These are phyloP conservation scores for Agapanthus africanus DNA, from an alignment of 106 monocot species.

Conservation along the genomic window DNA sequence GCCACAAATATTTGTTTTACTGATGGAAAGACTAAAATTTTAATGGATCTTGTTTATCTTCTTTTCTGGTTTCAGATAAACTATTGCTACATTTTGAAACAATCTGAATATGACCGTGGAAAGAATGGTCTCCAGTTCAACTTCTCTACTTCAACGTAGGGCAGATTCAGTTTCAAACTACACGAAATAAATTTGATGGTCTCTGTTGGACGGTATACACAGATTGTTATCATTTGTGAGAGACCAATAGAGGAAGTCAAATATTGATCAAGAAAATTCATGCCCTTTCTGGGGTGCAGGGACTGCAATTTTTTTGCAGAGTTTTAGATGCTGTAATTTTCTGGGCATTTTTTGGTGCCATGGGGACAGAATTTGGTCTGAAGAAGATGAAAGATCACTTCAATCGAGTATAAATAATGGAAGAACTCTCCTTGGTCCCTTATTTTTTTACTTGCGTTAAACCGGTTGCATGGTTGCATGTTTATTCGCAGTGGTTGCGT, in stretches of 20 bases:
- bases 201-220: no score
- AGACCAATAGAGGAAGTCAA: no score
- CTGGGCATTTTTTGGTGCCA: neutral
- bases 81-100: conserved; percentile 79
- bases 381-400: neutral
- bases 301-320: neutral
- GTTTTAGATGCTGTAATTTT: neutral
- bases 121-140: conserved; percentile 88
- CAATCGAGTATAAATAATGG: neutral
- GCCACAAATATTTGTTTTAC: no score
- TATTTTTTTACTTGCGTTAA: neutral
- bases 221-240: no score
- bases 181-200: no score
- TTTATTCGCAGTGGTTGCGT: no score
- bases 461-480: neutral
- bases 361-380: neutral
- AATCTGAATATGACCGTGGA: conserved; percentile 60
- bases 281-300: neutral
- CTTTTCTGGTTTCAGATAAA: conserved; percentile 61
- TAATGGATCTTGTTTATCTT: no score
- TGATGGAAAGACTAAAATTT: no score
- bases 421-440: neutral
- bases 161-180: neutral
- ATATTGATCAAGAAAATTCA: no score
- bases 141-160: conserved; percentile 55